Conservation (phyloP, 1,284 basidiomycete genomes). For the Microbotryomycetes sp. region DNA sequence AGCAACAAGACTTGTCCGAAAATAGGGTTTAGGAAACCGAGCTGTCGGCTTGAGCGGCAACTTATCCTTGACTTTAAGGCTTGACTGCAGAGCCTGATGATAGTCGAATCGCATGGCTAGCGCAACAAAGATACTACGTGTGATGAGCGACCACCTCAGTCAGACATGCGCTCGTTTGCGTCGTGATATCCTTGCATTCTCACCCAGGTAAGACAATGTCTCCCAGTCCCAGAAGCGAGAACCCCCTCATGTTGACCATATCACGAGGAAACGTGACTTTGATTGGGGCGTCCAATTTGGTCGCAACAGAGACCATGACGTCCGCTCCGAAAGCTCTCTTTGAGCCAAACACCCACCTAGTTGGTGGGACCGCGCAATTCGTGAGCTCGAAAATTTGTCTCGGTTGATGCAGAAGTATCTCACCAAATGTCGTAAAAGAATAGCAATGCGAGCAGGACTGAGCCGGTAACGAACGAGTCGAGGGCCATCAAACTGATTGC, state of each 20-base stretch:
- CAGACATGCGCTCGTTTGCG: too few species aligned
- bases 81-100: conserved; percentile 39
- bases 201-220: conserved; percentile 70
- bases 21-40: conserved; percentile 67
- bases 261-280: conserved; percentile 76
- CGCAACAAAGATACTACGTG: conserved; percentile 60
- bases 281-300: conserved; percentile 85
- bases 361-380: too few species aligned
- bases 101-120: conserved; percentile 83
- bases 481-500: conserved; percentile 74
- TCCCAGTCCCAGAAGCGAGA: conserved; percentile 83
- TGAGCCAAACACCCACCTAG: conserved; percentile 21
- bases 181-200: too few species aligned
- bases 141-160: too few species aligned
- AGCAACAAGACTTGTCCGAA: conserved; percentile 59
- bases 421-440: conserved; percentile 87
- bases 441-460: conserved; percentile 67
- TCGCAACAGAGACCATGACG: conserved; percentile 85
- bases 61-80: not conserved
- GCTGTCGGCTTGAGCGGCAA: not conserved
- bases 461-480: conserved; percentile 84
- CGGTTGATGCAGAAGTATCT: not conserved
- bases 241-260: conserved; percentile 51
- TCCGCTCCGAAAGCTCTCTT: conserved; percentile 12
- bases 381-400: too few species aligned